These are phyloP conservation scores for Pecoramyces ruminantium DNA, from an alignment of 192 early-diverging fungal genomes.

Conservation along the genomic window DNA sequence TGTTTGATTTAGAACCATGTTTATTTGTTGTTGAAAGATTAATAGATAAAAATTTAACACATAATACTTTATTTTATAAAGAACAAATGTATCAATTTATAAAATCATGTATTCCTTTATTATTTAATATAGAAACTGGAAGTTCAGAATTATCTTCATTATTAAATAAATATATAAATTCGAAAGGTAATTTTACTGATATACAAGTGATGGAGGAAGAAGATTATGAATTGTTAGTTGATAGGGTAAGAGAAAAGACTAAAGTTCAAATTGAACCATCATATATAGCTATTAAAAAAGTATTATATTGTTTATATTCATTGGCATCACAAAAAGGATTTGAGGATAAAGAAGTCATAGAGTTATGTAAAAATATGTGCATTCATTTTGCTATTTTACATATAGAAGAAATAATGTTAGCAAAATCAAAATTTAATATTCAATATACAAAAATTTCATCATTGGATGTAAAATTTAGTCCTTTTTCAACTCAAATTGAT, in stretches of 20 bases:
- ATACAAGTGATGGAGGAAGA: neutral
- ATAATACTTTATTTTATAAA: neutral
- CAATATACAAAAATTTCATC: neutral
- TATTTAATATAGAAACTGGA: neutral
- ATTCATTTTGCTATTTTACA: neutral
- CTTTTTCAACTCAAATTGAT: conserved; percentile 16
- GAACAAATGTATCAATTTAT: neutral
- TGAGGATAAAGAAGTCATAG: neutral
- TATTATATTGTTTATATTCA: neutral
- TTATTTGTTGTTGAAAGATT: neutral
- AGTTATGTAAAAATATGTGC: neutral
- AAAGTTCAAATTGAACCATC: neutral
- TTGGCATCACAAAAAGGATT: neutral
- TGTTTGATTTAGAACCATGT: neutral
- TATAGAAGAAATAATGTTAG: neutral
- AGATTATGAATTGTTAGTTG: neutral
- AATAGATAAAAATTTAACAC: neutral
- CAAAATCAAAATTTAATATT: neutral
- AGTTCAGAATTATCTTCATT: neutral
- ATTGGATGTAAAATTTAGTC: conserved; percentile 12
- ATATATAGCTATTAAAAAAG: neutral
- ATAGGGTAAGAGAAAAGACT: neutral
- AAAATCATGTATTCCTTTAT: neutral
- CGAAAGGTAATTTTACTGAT: neutral
- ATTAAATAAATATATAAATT: neutral